Base-by-base conservation (phyloP, 768 basidiomycete genomes). In the Mycena pura region DNA sequence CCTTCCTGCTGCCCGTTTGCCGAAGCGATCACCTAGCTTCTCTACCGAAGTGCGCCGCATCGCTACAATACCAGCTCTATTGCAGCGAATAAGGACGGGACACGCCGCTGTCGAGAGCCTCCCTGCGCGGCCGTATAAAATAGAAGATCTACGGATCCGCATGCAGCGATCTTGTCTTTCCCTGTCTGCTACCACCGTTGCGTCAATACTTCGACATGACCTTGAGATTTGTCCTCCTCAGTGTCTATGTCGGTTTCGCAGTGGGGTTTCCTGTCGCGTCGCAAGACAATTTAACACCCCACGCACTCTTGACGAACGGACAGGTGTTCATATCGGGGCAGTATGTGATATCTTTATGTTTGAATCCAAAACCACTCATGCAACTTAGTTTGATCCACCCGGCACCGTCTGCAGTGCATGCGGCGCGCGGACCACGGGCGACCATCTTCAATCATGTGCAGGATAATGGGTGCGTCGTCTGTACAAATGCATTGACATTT, bases 21-120 rank as follows among this genome's bases (percentile, higher is more conserved):
- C 40, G 39, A 52, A 49, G 41, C 64, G 64, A 65, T 57, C 56
- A 48, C 48, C 47, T 31, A 47, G 54, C 63, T 65, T 62, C 64
- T 62, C 39, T 32, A 44, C 9, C 60, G 64, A 65, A 61, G 55
- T 59, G 44, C 47, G 27, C 29, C 39, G 41, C 51, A 52, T 52
- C 44, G 54, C 48, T 48, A 57, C 49, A 51, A 49, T 46, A 58
- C 45, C 45, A 41, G 57, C 43, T 53, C 31, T 48, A 40, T 38
- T 32, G 50, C 56, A 47, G 62, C 62, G 51, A 63, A 52, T 57
- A 62, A 62, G 48, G 43, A n/a, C 49, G 36, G 17, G 46, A 24
- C 22, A 41, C 19, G 56, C n/a, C 54, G 29, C 31, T 44, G 56
- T 44, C 27, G 44, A 44, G 52, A 24, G 25, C 40, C 25, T 32